Evolutionary conservation across 2,329 filamentous ascomycete genomes (phyloP).

Genomic region (Sphaerostilbella broomeana): DNA sequence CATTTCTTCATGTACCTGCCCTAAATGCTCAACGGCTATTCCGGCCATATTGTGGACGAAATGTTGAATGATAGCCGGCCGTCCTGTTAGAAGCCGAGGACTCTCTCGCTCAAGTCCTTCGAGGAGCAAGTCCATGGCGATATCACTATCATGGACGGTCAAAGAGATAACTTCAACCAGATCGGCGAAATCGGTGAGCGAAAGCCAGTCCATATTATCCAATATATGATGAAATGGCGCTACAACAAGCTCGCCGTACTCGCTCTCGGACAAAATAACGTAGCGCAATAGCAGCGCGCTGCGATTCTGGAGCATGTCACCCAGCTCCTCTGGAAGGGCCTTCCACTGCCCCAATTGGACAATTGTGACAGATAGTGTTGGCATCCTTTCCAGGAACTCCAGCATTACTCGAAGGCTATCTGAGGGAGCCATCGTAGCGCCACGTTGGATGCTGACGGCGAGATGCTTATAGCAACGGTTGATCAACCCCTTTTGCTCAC

Average conservation of each 20-base stretch:
- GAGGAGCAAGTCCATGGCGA: constrained; percentile 15
- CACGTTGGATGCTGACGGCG: constrained; percentile 2
- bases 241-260: constrained; percentile 8
- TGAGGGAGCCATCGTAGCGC: constrained; percentile 5
- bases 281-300: constrained; percentile 3
- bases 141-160: constrained; percentile 12
- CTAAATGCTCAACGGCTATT: constrained; percentile 34
- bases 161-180: constrained; percentile 14
- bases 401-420: constrained; percentile 3
- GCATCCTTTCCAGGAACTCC: neutral
- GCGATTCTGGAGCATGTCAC: constrained; percentile 6
- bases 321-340: constrained; percentile 1
- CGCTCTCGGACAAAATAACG: constrained; percentile 9
- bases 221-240: constrained; percentile 12
- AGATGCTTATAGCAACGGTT: constrained; percentile 7
- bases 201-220: constrained; percentile 7
- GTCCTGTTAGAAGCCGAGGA: constrained; percentile 22
- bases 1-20: constrained; percentile 21
- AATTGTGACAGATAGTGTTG: constrained; percentile 1
- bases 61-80: constrained; percentile 20
- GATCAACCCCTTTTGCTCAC: constrained; percentile 3
- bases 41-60: constrained; percentile 29
- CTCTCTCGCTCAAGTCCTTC: constrained; percentile 26
- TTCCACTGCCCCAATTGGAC: constrained; percentile 4
- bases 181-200: neutral